Evolutionary conservation across 1,284 basidiomycete genomes (phyloP).

Genomic region (Ceratobasidium sp.): DNA sequence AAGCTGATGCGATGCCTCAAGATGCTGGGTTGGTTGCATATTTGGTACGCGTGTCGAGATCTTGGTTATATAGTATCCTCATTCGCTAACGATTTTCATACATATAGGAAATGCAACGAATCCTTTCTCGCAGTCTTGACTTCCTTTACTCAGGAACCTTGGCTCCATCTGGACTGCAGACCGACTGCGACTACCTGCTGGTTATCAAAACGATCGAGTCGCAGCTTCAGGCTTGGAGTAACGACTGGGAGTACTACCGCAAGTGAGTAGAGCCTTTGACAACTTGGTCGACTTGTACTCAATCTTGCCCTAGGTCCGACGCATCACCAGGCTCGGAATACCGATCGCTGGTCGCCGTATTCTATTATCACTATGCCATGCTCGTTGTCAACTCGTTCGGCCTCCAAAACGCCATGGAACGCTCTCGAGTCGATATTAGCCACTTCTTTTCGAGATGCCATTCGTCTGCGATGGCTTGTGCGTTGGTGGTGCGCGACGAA

Average conservation of each 20-base stretch:
- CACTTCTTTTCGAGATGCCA: constrained; percentile 90
- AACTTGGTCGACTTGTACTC: not conserved
- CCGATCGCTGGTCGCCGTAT: constrained; percentile 64
- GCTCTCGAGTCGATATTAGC: constrained; percentile 74
- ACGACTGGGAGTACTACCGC: constrained; percentile 63
- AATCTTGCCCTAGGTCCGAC: constrained; percentile 19
- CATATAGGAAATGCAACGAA: constrained; percentile 83
- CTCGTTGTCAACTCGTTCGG: constrained; percentile 95
- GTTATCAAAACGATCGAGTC: constrained; percentile 86
- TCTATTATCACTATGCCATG: constrained; percentile 86
- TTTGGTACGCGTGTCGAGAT: constrained; percentile 62
- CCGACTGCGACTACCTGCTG: constrained; percentile 87
- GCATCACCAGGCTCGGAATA: constrained; percentile 9
- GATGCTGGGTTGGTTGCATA: constrained; percentile 77
- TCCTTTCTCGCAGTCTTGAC: constrained; percentile 88
- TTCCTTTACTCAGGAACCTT: constrained; percentile 87
- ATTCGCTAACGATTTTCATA: constrained; percentile 52
- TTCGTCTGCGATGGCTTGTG: constrained; percentile 75
- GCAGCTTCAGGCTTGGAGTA: constrained; percentile 75
- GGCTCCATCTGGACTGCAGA: constrained; percentile 83
- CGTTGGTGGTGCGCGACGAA: constrained; percentile 75
- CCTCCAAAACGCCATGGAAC: constrained; percentile 90
- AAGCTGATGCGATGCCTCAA: constrained; percentile 67
- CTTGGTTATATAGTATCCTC: constrained; percentile 33
- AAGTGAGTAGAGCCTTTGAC: constrained; percentile 26